Base-by-base conservation (phyloP, 768 basidiomycete species). In the Calvatia gigantea region DNA sequence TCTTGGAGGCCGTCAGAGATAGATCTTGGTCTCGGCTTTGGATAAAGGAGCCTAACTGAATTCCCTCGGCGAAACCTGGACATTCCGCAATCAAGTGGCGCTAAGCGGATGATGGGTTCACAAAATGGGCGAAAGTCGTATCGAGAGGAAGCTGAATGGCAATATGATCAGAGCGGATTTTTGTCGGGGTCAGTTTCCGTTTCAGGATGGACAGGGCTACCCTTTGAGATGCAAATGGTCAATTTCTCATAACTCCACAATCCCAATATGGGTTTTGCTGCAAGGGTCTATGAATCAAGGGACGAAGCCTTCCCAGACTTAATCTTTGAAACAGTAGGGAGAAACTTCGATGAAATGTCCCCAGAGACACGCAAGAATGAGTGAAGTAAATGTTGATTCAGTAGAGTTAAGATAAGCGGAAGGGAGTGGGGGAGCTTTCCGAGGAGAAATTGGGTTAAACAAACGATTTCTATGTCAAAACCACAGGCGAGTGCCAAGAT, bases 121-220 rank as follows among this genome's bases (percentile, higher is more conserved):
- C 14, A 47, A n/a, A 25, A 48, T 53, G 45, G 45, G 33, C 42
- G 50, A 50, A 54, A 56, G 29, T 29, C 8, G 32, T 45, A 12
- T 44, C 25, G 29, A 43, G 42, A 50, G 41, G 48, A 25, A 44
- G 48, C 44, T 43, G 29, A 52, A 56, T 19, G 47, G 37, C 29
- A 35, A 23, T 56, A 46, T 42, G 29, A 44, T 41, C 41, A 44
- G 25, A 29, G 37, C 64, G 62, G 65, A 51, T 43, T 42, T 60
- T 55, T 59, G 23, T 64, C 64, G 64, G 65, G 59, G 27, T 32
- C 45, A 51, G 55, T 55, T 60, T 44, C 56, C 60, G 60, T 62
- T 62, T 63, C 59, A 54, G 62, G 35, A 47, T 35, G 31, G 44
- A 41, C 35, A 50, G 49, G 39, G 57, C 47, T 48, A 29, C 17